Evolutionary conservation across 1,284 basidiomycete species (phyloP).

Genomic region (Melampsora larici-populina): DNA sequence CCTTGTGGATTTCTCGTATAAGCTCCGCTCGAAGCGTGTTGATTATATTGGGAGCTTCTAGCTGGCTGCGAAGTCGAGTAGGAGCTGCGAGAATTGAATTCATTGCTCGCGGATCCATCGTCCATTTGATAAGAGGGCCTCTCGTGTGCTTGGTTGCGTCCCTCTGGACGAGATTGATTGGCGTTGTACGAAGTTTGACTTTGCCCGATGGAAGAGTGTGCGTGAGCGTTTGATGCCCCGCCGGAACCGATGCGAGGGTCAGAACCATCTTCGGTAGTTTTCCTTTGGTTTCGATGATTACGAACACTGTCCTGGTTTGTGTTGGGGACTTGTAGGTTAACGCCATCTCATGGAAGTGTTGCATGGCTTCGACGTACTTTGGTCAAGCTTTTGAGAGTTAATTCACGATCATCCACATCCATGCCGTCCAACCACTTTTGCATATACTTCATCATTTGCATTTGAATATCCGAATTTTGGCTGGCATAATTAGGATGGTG

Average conservation of each 20-base stretch:
- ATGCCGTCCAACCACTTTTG: constrained; percentile 63
- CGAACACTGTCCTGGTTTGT: constrained; percentile 28
- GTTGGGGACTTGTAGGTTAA: neutral
- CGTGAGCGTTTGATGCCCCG: constrained; percentile 14
- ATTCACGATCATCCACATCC: constrained; percentile 56
- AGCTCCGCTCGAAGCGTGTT: too few relatives aligned
- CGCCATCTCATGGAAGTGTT: neutral
- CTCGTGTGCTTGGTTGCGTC: neutral
- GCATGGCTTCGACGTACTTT: constrained; percentile 1
- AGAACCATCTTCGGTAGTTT: constrained; percentile 20
- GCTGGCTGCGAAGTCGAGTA: neutral
- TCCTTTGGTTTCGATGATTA: constrained; percentile 39
- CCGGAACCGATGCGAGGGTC: constrained; percentile 21
- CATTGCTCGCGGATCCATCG: neutral
- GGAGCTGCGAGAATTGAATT: neutral
- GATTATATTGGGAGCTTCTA: neutral
- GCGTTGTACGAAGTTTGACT: too few relatives aligned
- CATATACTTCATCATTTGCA: constrained; percentile 69
- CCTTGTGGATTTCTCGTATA: neutral
- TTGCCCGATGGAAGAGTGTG: constrained; percentile 9
- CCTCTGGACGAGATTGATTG: too few relatives aligned
- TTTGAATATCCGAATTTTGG: constrained; percentile 67
- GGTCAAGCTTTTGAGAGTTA: constrained; percentile 32
- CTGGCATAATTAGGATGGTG: constrained; percentile 84
- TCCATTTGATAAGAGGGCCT: neutral